Base-by-base conservation (phyloP, 495 filamentous ascomycete species). In the Penicillium lividum region DNA sequence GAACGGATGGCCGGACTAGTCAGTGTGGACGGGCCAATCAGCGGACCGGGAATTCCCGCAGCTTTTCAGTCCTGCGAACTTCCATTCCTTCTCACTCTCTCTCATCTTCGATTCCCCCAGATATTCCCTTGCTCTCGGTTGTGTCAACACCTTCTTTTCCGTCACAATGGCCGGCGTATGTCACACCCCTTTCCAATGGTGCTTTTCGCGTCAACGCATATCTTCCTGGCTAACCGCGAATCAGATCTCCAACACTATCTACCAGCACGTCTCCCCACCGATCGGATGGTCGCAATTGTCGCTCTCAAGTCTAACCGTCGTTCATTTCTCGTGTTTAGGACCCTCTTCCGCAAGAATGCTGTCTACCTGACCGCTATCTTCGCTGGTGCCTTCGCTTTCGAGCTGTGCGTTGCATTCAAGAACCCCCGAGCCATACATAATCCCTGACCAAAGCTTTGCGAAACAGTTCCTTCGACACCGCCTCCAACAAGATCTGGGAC, bases 361-460 rank as follows among this genome's bases (percentile, higher is more conserved):
- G 79, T 87, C 73, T 96, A 93, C 82, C 81, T 99, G 57, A 90
- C 86, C 51, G 80, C 82, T 36, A 89, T 98, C 67, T 98, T 99
- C 75, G 82, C 76, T 59, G 79, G 84, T 53, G 95, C 92, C 57
- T 99, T 99, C 73, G 90, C 82, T 52, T 93, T 96, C 69, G 90
- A 98, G 80, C 82, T 98, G 95, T 99, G 82, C 56, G 90, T 78
- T 43, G 67, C 54, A 58, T 57, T 28, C 60, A 13, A 31, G 34
- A 25, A 34, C 51, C 54, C 46, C 49, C 34, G 40, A 46, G 44
- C 28, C 34, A 29, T 49, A 58, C 51, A 51, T 27, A 33, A 58
- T 27, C 13, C 57, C 60, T 64, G 56, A 65, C 59, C 52, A 55
- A 49, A 27, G 10, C 36, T 36, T 62, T 56, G 47, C 60, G 48